Evolutionary conservation across 805 yeast species (phyloP), one percentile per base, ranked within the genome.

Genomic region (Candida rishiriensis): DNA sequence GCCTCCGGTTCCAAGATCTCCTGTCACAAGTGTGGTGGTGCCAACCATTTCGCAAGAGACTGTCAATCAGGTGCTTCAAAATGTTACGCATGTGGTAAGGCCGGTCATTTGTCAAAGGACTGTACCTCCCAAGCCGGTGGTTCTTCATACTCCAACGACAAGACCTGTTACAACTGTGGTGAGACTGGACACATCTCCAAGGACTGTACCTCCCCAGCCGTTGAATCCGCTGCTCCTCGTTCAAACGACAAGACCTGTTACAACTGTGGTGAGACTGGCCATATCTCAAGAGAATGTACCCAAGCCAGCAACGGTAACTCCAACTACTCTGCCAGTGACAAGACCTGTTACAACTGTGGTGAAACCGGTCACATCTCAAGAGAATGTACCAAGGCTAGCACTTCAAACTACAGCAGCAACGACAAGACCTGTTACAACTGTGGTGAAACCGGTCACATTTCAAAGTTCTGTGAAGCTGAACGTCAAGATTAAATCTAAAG

Each of bases 191-290:
- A 89, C 72, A 83, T 89, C 60, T 86, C 96, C 57, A 83, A 78
- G 71, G 88, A 83, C 61, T 87, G 96, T 66, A 53, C 75, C 49
- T 68, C 79, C 40, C 75, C 77, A 47, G 61, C 81, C 41, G 75
- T 75, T 50, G 81, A 76, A 51, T 62, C 65, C 18, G 26, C 26
- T 21, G 4, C 26, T 21, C 65, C 65, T 42, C 45, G 52, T 17
- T 51, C 60, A 52, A 21, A 21, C 26, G 26, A 21, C 7, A 68
- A 70, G 48, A 70, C 87, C 47, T 87, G 96, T 70, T 85, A 84
- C 82, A 87, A 83, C 70, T 87, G 95, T 66, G 95, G 95, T 61
- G 93, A 91, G 52, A 88, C 93, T 63, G 87, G 87, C 80, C 96
- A 88, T 68, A 84, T 82, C 70, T 95, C 96, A 53, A 84, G 87